Base-by-base conservation (phyloP, 2,329 filamentous ascomycete species). In the Zymoseptoria ardabiliae region DNA sequence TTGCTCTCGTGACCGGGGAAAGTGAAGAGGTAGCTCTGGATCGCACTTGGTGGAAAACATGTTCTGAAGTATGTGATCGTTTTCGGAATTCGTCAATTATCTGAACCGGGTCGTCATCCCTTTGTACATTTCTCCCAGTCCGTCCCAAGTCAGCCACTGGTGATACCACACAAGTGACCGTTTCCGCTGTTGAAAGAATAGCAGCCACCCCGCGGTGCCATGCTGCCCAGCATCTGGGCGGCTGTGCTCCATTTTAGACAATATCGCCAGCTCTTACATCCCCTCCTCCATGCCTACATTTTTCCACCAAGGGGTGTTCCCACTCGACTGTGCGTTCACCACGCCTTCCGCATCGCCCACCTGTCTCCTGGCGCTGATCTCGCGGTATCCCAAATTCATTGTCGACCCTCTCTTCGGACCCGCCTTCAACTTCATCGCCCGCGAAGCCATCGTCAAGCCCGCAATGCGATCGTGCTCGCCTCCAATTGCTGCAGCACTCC, bases 341-440 rank as follows among this genome's bases (percentile, higher is more conserved):
- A 91, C 82, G 71, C 85, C 85, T 76, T 90, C 90, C 58, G 87
- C 87, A 77, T 97, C 92, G 64, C 91, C 92, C 58, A 96, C 92
- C 77, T 97, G 92, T 75, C 89, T 88, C 65, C 92, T 82, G 77
- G 93, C 90, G 60, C 89, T 90, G 61, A 97, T 82, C 76, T 96
- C 92, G 57, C 61, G 61, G 55, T 61, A 56, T 35, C 53, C 62
- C 52, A 68, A 55, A 50, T 63, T 61, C 57, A 69, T 70, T 48
- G 69, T 72, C 4, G 79, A 82, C 69, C 83, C 85, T 66, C 90
- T 82, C 70, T 86, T 65, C 50, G 63, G 63, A 25, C 51, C 22
- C 10, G 22, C 41, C 63, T 72, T 87, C 72, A 91, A 85, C 70
- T 87, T 84, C 76, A 87, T 85, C 55, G 82, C 76, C 61, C 73